Base-by-base conservation (phyloP, 2,329 filamentous ascomycete genomes). In the Aspergillus carbonarius region DNA sequence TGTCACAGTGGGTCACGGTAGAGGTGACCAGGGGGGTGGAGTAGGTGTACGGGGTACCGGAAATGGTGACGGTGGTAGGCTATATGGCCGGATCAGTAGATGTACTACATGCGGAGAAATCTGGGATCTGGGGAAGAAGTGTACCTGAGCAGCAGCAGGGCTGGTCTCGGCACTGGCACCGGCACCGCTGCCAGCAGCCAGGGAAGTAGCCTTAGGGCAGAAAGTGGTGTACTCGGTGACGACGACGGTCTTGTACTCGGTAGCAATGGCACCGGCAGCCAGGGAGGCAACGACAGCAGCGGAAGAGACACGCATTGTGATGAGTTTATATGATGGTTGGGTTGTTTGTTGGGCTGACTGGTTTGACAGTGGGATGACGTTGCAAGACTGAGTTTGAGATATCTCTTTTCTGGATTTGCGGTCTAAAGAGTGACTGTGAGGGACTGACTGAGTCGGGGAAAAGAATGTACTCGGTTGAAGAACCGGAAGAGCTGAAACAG, bases 61-160 rank as follows among this genome's bases (percentile, higher is more conserved):
- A 85, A 82, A 90, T 84, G 79, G 87, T 90, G 76, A 89, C 76
- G 74, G 85, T 88, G 74, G 86, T 88, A 73, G 87, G 77, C 83
- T 85, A 68, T 30, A 48, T 27, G 2, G 9, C n/a, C 17, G 44
- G 9, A 30, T 48, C 25, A 48, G 44, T n/a, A 18, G 42, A 15
- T 5, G 32, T 39, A 12, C n/a, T 13, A 20, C 17, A 8, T 39
- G 35, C 35, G 35, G 35, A 17, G 35, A 39, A 15, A 25, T 50
- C 30, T 10, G 30, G 30, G 30, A 32, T 32, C 30, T 32, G 9
- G 10, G 17, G 20, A 13, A 23, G 1, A 4, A 23, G 62, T 81
- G 60, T 80, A 85, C 84, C 37, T 54, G 51, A 78, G 83, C 79
- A 65, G 86, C 86, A 77, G 91, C 80, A 68, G 83, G 88, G 83